These are phyloP conservation scores for Chloropicon primus DNA, from an alignment of 139 green algal genomes.

Conservation along the genomic window DNA sequence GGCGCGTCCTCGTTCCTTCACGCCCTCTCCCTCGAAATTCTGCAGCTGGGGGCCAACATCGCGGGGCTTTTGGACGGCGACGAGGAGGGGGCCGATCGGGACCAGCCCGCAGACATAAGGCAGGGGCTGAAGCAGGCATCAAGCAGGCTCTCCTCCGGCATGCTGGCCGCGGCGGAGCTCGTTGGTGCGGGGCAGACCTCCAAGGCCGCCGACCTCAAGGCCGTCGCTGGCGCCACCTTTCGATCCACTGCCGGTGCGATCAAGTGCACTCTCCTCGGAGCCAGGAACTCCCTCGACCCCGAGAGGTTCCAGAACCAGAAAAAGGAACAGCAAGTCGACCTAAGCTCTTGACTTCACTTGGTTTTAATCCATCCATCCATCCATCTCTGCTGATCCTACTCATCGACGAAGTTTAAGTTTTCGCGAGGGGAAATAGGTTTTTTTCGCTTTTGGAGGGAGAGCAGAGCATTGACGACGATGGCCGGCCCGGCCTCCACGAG, in stretches of 20 bases:
- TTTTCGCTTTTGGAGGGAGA: too few species aligned
- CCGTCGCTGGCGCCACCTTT: neutral
- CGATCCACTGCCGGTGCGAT: neutral
- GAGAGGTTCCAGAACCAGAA: neutral
- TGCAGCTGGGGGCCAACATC: neutral
- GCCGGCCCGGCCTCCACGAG: neutral
- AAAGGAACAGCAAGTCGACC: neutral
- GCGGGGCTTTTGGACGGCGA: neutral
- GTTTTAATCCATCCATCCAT: too few species aligned
- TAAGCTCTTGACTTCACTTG: too few species aligned
- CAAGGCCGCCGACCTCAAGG: neutral
- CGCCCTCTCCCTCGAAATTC: neutral
- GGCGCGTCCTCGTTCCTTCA: neutral
- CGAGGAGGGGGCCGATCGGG: neutral
- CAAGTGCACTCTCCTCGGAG: neutral
- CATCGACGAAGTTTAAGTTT: too few species aligned
- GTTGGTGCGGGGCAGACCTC: neutral
- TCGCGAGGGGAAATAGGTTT: too few species aligned
- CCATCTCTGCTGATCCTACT: too few species aligned
- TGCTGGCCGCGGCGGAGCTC: neutral
- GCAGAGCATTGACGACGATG: neutral
- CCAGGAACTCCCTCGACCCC: neutral
- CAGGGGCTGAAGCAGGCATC: neutral
- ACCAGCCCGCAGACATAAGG: neutral
- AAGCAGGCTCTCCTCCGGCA: neutral